Conservation (phyloP, 1,284 basidiomycete species). For the Lentinus polychrous region DNA sequence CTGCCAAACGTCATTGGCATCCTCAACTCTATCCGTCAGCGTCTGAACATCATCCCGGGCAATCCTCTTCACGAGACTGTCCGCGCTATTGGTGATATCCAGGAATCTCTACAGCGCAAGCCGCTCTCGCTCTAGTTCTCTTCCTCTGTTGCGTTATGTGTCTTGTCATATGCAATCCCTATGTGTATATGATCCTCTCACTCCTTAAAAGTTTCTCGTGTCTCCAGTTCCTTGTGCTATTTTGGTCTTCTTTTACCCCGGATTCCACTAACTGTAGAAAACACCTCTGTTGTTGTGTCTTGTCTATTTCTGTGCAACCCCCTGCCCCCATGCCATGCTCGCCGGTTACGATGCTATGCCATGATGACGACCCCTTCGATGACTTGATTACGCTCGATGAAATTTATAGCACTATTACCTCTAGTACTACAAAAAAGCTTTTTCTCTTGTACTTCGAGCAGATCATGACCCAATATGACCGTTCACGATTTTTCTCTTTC, state of each 20-base stretch:
- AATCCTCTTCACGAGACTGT: constrained; percentile 60
- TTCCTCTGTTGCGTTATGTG: background rate
- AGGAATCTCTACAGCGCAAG: constrained; percentile 67
- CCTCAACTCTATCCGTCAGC: constrained; percentile 70
- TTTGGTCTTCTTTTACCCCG: background rate
- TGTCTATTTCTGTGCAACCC: background rate
- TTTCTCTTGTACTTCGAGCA: background rate
- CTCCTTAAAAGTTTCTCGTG: background rate
- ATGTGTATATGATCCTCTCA: background rate
- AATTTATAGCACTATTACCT: background rate
- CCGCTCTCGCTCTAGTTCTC: constrained; percentile 20
- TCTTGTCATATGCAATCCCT: too few species aligned
- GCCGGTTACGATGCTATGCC: constrained; percentile 3
- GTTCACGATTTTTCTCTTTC: constrained; percentile 1
- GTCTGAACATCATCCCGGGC: constrained; percentile 68
- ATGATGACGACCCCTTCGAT: background rate
- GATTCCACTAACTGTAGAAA: background rate
- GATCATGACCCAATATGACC: constrained; percentile 1
- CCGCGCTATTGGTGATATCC: constrained; percentile 64
- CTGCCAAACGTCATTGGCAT: constrained; percentile 70
- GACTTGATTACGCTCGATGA: background rate
- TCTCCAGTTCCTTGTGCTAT: background rate
- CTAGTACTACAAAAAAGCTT: background rate
- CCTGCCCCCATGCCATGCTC: background rate
- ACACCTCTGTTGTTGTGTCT: background rate